These are phyloP conservation scores for Carallia brachiata DNA, from an alignment of 345 rosid species.

Conservation along the genomic window DNA sequence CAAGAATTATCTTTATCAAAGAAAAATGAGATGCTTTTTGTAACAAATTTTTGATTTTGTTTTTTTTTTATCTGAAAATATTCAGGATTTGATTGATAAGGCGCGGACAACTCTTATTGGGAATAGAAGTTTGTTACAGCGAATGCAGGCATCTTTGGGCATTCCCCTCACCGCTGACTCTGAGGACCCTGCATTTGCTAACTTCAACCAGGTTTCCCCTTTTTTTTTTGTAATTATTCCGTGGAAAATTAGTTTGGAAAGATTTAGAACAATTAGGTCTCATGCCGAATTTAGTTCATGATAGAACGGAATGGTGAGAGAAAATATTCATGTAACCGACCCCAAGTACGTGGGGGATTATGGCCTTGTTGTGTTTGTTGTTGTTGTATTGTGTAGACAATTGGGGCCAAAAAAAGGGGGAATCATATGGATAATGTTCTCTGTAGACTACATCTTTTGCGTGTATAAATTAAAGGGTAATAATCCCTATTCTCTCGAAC, in stretches of 20 bases:
- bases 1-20: background rate
- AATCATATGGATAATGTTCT: background rate
- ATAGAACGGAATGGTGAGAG: no score
- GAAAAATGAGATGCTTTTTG: background rate
- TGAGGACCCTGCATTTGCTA: constrained; percentile 62
- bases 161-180: constrained; percentile 35
- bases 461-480: no score
- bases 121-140: constrained; percentile 56
- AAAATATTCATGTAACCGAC: no score
- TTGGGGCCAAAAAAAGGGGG: no score
- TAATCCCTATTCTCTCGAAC: no score
- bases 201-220: constrained; percentile 64
- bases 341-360: no score
- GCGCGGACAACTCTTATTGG: constrained; percentile 70
- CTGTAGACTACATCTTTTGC: background rate
- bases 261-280: no score
- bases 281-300: no score
- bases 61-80: constrained; percentile 7
- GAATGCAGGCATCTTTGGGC: constrained; percentile 62
- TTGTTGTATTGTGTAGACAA: no score
- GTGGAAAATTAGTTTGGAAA: no score
- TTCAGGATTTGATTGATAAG: constrained; percentile 85
- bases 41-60: background rate
- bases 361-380: no score
- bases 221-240: no score